Evolutionary conservation across 2,329 filamentous ascomycete species (phyloP), one percentile per base, ranked within the genome.

Genomic region (Ceratocystis harringtonii): DNA sequence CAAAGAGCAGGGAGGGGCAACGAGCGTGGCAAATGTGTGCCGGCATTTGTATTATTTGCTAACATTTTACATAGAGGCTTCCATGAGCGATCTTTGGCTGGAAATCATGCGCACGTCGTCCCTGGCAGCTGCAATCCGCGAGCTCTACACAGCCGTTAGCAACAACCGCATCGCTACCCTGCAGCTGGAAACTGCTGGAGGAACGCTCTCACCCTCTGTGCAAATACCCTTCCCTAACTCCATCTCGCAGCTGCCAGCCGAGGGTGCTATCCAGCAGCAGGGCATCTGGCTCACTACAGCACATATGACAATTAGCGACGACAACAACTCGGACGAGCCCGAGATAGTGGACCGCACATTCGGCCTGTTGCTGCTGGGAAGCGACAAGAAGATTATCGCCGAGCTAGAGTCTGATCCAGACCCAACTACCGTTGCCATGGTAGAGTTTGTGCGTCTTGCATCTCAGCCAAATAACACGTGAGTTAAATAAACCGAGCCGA

Each of bases 271-370:
- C 41, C 82, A 85, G 61, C 85, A 88, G 69, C 86, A 84, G 4
- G 90, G 90, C 0, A 79, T 95, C 0, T 92, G 90, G 87, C 79
- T 96, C 22, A 96, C 91, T 0, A 96, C 91, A 0, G 89, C 90
- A 36, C 91, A 92, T 70, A 85, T 86, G 10, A 82, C 90, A 55
- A 79, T 84, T 19, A 80, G 85, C 50, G 65, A 89, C 43, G 88
- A 92, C 66, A 83, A 83, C 66, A 83, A 83, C 12, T 76, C 81
- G 1, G 82, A 86, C 52, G 85, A 89, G 22, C 82, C 84, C 0
- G 79, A 81, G 1, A 85, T 87, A 64, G 79, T 95, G 58, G 90
- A 91, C 68, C 91, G 90, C 70, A 89, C 95, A 73, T 95, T 95
- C 71, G 89, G 89, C 0, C 78, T 99, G 1, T 79, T 99, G 0